Conservation (phyloP, 495 filamentous ascomycete genomes). For the Penicillium herquei region DNA sequence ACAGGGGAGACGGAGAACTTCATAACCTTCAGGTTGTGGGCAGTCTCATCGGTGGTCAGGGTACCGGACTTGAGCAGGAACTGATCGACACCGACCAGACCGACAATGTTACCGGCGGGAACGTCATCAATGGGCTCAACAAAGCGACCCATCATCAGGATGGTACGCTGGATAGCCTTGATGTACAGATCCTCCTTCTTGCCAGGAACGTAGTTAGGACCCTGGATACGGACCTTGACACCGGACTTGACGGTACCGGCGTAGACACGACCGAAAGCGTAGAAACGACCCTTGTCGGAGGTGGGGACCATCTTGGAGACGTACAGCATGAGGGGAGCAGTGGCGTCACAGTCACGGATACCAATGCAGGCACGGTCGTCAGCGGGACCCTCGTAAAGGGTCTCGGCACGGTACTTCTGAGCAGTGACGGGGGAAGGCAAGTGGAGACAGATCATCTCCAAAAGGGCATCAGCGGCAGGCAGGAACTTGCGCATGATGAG, state of each 20-base stretch:
- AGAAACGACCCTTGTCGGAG: constrained; percentile 99
- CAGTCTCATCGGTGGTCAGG: constrained; percentile 92
- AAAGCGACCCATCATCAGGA: constrained; percentile 99
- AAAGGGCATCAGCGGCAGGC: constrained; percentile 92
- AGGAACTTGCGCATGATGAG: constrained; percentile 97
- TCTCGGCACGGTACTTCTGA: constrained; percentile 98
- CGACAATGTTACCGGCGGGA: constrained; percentile 98
- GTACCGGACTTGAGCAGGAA: constrained; percentile 99
- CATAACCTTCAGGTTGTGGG: constrained; percentile 99
- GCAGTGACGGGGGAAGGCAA: constrained; percentile 93
- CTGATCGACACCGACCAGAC: constrained; percentile 98
- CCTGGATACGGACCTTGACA: constrained; percentile 99
- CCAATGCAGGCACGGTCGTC: constrained; percentile 91
- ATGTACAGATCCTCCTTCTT: constrained; percentile 99
- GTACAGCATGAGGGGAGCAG: constrained; percentile 98
- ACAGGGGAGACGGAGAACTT: constrained; percentile 99
- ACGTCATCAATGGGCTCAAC: constrained; percentile 99
- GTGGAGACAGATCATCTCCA: constrained; percentile 99
- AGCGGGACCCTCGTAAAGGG: constrained; percentile 93
- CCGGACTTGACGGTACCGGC: constrained; percentile 94
- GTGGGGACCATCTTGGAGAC: constrained; percentile 99
- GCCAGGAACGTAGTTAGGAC: constrained; percentile 95
- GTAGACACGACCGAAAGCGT: constrained; percentile 99
- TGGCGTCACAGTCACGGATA: constrained; percentile 97
- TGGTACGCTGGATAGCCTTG: constrained; percentile 99